phyloP scores from a whole-genome alignment of 2,329 filamentous ascomycete species.

The Cephalotrichum gorgonifer region DNA sequence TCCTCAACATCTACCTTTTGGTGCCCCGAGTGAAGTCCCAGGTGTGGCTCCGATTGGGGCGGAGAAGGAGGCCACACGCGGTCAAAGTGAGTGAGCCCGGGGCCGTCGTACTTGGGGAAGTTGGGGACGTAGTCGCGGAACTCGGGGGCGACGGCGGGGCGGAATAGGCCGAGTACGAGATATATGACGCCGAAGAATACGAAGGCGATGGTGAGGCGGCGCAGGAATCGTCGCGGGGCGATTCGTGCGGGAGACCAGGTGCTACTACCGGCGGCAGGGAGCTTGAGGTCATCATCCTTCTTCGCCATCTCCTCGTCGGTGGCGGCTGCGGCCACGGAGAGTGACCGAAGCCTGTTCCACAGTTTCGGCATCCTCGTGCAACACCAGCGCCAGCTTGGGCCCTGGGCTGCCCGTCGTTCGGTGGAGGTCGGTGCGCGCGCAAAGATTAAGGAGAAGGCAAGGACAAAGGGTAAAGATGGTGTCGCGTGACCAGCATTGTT shows the following conservation, averaged over 20 bases:
- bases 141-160: conserved; percentile 52
- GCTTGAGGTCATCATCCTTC: conserved; percentile 46
- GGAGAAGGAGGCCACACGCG: conserved; percentile 8
- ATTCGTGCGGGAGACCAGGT: conserved; percentile 18
- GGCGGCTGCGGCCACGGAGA: conserved; percentile 36
- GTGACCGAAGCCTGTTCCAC: conserved; percentile 12
- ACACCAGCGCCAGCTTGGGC: background rate
- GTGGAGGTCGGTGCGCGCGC: too few relatives aligned
- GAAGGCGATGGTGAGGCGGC: conserved; percentile 45
- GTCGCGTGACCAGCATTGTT: background rate
- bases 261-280: conserved; percentile 9
- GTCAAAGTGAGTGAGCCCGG: background rate
- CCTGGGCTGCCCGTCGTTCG: background rate
- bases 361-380: conserved; percentile 1
- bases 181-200: conserved; percentile 31
- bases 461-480: background rate
- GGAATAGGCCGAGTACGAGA: conserved; percentile 39
- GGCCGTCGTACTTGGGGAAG: conserved; percentile 6
- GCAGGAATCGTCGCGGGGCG: conserved; percentile 23
- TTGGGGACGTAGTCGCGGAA: conserved; percentile 23
- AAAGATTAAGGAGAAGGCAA: background rate
- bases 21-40: too few relatives aligned
- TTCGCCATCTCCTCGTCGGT: conserved; percentile 47
- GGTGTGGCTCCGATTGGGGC: background rate
- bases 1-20: background rate